Evolutionary conservation across 139 green algal genomes (phyloP), one percentile per base, ranked within the genome.

Genomic region (Nannochloris sp.): DNA sequence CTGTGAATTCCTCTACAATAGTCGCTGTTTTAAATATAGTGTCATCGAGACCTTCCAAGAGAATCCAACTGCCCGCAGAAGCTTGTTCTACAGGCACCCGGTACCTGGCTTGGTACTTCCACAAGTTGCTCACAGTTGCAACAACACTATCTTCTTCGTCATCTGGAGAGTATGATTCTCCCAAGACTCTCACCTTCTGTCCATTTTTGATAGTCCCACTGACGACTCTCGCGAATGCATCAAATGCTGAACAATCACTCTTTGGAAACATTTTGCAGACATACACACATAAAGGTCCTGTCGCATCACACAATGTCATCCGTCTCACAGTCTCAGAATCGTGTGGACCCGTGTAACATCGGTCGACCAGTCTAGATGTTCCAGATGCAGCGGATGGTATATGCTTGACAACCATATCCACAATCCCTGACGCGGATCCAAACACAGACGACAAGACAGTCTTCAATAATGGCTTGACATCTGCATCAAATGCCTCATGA

Each of bases 181-280:
- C 87, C 57, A 95, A 75, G 31, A 95, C 85, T 18, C 85, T 74
- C 2, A 90, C 82, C 48, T 71, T 74, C 67, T 97, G 88, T 0
- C 92, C 90, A 5, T 78, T 64, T 29, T 85, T 79, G 9, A 99
- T 57, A 4, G 84, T 94, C 16, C 93, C 93, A 66, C 77, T 90
- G 61, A 98, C 80, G 44, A 99, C 83, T 25, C 93, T 78, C 0
- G 85, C 92, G 44, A 95, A 89, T 2, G 89, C 90, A 66, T 97
- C 93, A 66, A 98, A 98, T 0, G 75, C 57, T 5, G 64, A 82
- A 78, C 77, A 87, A 68, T 93, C 82, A 8, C 37, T 56, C 57
- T 75, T 78, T 25, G 93, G 93, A 71, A 95, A 95, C 18, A 98
- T 86, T 87, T 99, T 99, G 64, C 83, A 83, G 18, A 98, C 68